Conservation (phyloP, 345 rosid species). For the Draba incana region DNA sequence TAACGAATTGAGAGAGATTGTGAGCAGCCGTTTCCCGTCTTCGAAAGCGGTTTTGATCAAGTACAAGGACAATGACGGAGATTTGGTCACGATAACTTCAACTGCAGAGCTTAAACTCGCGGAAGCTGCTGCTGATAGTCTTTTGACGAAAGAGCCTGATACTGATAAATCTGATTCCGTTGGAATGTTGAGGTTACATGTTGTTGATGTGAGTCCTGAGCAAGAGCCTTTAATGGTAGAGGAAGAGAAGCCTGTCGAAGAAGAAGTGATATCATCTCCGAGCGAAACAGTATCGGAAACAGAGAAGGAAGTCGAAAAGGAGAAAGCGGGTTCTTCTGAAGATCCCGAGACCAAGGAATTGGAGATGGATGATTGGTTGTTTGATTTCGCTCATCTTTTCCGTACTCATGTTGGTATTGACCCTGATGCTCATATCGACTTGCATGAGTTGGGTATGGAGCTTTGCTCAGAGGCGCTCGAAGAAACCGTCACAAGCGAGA, state of each 20-base stretch:
- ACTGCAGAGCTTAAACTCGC: slow-evolving; percentile 80
- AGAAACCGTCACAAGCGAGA: slow-evolving; percentile 91
- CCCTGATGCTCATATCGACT: slow-evolving; percentile 92
- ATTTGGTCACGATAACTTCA: slow-evolving; percentile 84
- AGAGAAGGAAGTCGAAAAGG: slow-evolving; percentile 45
- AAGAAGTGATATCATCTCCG: slow-evolving; percentile 57
- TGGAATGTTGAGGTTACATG: slow-evolving; percentile 84
- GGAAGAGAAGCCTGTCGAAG: slow-evolving; percentile 61
- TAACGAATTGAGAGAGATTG: slow-evolving; percentile 77
- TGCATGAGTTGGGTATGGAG: slow-evolving; percentile 99
- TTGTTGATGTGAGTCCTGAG: slow-evolving; percentile 91
- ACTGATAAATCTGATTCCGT: slow-evolving; percentile 51
- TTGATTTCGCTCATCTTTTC: slow-evolving; percentile 96
- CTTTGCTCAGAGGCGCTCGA: slow-evolving; percentile 96
- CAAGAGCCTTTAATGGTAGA: slow-evolving; percentile 80
- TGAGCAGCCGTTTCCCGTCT: slow-evolving; percentile 75
- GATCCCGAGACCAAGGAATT: slow-evolving; percentile 79
- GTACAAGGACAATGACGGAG: slow-evolving; percentile 89
- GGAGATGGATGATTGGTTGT: slow-evolving; percentile 98
- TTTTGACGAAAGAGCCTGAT: slow-evolving; percentile 61
- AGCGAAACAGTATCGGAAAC: slow-evolving; percentile 54
- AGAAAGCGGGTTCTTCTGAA: slow-evolving; percentile 57
- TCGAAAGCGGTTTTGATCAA: slow-evolving; percentile 86
- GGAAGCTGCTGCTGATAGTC: slow-evolving; percentile 64
- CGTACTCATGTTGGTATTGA: slow-evolving; percentile 89